Percentiles rank a stretch among this genome's conserved stretches.
phyloP scores from a whole-genome alignment of 805 yeast genomes.

The Saturnispora mendoncae region DNA sequence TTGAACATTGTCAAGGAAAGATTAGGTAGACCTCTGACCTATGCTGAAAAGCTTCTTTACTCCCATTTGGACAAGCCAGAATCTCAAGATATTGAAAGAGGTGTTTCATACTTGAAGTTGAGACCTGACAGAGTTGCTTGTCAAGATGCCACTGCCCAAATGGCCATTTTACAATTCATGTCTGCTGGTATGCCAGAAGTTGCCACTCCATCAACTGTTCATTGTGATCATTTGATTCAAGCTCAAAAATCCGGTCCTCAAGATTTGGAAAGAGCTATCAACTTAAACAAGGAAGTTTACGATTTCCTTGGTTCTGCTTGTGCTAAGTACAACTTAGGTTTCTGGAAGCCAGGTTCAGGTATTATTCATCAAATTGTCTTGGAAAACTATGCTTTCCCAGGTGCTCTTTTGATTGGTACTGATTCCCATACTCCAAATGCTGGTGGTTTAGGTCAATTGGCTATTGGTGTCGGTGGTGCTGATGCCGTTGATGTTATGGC shows the following conservation, averaged over 20 bases:
- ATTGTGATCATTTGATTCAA: constrained; percentile 96
- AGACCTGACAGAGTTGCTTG: constrained; percentile 97
- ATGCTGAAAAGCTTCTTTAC: constrained; percentile 90
- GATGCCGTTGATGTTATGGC: constrained; percentile 98
- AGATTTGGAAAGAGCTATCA: constrained; percentile 74
- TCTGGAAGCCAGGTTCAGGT: constrained; percentile 99
- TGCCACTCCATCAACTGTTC: constrained; percentile 91
- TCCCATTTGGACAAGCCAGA: constrained; percentile 88
- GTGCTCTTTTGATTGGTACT: constrained; percentile 94
- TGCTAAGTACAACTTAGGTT: constrained; percentile 90
- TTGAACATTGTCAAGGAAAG: constrained; percentile 70
- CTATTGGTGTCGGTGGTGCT: constrained; percentile 99
- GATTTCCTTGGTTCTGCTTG: constrained; percentile 91
- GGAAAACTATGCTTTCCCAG: constrained; percentile 96
- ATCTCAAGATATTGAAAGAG: constrained; percentile 66
- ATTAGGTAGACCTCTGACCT: constrained; percentile 72
- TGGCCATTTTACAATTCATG: constrained; percentile 98
- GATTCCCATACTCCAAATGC: constrained; percentile 99
- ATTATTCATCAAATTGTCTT: constrained; percentile 96
- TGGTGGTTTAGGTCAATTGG: constrained; percentile 97
- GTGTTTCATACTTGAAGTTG: constrained; percentile 81
- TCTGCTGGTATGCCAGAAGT: constrained; percentile 85
- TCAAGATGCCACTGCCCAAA: constrained; percentile 99
- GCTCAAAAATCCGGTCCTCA: constrained; percentile 87
- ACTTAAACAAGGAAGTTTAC: constrained; percentile 88